Base-by-base conservation (phyloP, 805 yeast species). In the Candida broadrunensis region DNA sequence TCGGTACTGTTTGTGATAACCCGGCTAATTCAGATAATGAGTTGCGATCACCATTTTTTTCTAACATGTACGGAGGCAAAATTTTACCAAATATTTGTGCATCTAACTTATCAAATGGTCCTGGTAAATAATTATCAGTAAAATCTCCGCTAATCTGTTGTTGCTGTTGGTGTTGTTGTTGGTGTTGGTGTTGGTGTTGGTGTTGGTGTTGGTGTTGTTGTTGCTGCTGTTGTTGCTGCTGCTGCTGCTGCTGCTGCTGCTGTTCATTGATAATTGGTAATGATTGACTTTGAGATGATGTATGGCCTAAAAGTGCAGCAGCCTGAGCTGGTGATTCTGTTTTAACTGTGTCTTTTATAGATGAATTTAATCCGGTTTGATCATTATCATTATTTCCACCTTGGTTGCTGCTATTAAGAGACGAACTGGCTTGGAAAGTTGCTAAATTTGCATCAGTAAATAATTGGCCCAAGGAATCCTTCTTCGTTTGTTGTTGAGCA, bases 101-200 rank as follows among this genome's bases (percentile, higher is more conserved):
- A 57, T 88, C 97, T 35, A 88, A 62, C 49, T 83, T 85, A 58
- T 88, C 96, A 72, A 88, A 84, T 33, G 86, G 83, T 4, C 95
- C 93, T 1, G 93, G 88, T 45, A 85, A 73, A 51, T 86, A 85
- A 39, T 40, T 38, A 9, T 27, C 24, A 11, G 38, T 24, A 12
- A 30, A 33, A 21, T 40, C 33, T 14, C 14, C 32, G n/a, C 6
- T 7, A 14, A 4, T n/a, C 5, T n/a, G 17, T 14, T 8, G 14
- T 26, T 7, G 7, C 5, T n/a, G 7, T 29, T 29, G 32, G 4
- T 29, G 17, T 29, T 5, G 17, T 5, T 15, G 9, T 14, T 15
- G 29, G 5, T 25, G 8, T 25, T 6, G 29, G 5, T 25, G 14
- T 9, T 12, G n/a, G n/a, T n/a, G n/a, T n/a, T n/a, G n/a, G n/a